Conservation (phyloP, 1,139 yeast genomes). For the Lodderomyces parapsilosis region DNA sequence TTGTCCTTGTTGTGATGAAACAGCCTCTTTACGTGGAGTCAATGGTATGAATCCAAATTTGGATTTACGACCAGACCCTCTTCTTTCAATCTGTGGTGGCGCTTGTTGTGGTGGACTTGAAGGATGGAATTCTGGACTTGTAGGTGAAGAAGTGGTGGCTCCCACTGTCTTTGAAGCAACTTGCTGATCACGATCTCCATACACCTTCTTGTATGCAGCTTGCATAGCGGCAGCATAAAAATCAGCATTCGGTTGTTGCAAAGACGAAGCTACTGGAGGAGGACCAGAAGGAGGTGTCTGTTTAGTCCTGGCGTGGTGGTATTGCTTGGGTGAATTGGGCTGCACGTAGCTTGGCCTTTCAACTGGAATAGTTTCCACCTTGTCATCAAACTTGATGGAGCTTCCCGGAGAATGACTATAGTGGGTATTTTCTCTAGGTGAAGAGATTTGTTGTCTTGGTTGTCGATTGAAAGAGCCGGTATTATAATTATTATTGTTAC, state of each 20-base stretch:
- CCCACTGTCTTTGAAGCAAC: background rate
- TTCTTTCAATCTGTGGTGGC: conserved; percentile 2
- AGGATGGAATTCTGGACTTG: background rate
- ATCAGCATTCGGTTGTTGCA: conserved; percentile 13
- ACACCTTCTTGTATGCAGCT: conserved; percentile 42
- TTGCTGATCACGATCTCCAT: conserved; percentile 24
- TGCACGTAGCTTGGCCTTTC: conserved; percentile 4
- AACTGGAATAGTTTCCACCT: conserved; percentile 40
- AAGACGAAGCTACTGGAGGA: conserved; percentile 4
- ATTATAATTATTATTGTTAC: too few relatives aligned
- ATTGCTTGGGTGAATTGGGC: conserved; percentile 3
- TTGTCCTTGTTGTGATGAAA: conserved; percentile 1
- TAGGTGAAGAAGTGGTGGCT: background rate
- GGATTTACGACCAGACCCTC: conserved; percentile 5
- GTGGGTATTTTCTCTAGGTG: conserved; percentile 6
- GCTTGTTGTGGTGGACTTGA: conserved; percentile 4
- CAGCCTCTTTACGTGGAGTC: conserved; percentile 8
- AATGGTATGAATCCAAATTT: conserved; percentile 13
- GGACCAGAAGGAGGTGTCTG: conserved; percentile 7
- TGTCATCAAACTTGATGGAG: conserved; percentile 41
- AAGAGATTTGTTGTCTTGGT: conserved; percentile 5
- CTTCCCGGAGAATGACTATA: conserved; percentile 20
- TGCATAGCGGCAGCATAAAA: conserved; percentile 38
- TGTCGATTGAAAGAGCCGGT: conserved; percentile 6
- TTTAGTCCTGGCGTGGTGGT: conserved; percentile 3